Evolutionary conservation across 805 yeast species (phyloP), one percentile per base, ranked within the genome.

Genomic region (Wickerhamiella sorbophila): DNA sequence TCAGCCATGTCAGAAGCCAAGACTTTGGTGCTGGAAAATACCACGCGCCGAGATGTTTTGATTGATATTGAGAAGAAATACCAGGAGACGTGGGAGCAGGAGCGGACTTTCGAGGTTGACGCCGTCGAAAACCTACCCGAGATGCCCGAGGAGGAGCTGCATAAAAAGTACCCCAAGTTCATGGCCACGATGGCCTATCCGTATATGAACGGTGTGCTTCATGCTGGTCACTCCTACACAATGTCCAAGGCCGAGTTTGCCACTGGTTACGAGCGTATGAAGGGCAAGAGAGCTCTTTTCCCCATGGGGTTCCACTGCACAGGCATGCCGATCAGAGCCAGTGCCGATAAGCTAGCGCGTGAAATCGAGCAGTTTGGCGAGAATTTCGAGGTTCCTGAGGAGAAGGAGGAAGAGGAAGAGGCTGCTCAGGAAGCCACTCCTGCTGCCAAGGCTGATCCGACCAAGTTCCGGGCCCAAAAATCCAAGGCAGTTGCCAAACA

Each of bases 291-390:
- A 54, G 95, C 95, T 31, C 67, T 87, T 47, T 91, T 84, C 67
- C 97, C 98, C 40, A 71, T 91, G 44, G 98, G 98, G 39, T 91
- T 88, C 79, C 98, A 91, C 65, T 91, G 98, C 73, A 91, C 98
- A 29, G 98, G 98, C 71, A 81, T 91, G 95, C 97, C 98, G 42
- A 91, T 91, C 61, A 64, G 62, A 55, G 88, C 97, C 22, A 74
- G 95, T 56, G 97, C 98, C 39, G 98, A 88, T 65, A 88, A 91
- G 65, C 72, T 91, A 58, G 75, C 75, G 58, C 77, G 98, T 62
- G 98, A 91, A 69, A 70, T 87, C 45, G 96, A 91, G 65, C 61
- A 74, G 61, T 91, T 91, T 59, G 98, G 98, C 41, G 68, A 64
- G 15, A 86, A 84, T 55, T 91, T 82, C 55, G 66, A 64, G 41